phyloP scores from a whole-genome alignment of 306 rosid species.

The Quercus aquifolioides region DNA sequence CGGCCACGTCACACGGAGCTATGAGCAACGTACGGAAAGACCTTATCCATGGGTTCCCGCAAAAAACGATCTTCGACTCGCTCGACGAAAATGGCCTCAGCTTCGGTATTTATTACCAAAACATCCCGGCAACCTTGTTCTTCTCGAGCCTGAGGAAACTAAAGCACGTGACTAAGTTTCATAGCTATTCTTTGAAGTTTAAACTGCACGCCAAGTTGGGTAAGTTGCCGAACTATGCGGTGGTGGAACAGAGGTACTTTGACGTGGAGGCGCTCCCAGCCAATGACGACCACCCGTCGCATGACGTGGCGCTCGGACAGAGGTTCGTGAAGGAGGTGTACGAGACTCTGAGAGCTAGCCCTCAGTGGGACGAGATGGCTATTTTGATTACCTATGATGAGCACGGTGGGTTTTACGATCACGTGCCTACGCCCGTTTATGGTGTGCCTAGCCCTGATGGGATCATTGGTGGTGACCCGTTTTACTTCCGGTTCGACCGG shows the following conservation, averaged over 20 bases:
- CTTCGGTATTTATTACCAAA: conserved; percentile 82
- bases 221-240: conserved; percentile 81
- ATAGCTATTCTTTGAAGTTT: conserved; percentile 56
- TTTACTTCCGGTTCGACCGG: conserved; percentile 73
- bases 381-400: conserved; percentile 83
- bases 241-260: conserved; percentile 85
- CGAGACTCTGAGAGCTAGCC: conserved; percentile 74
- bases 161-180: conserved; percentile 49
- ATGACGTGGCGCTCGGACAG: conserved; percentile 86
- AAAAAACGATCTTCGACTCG: conserved; percentile 77
- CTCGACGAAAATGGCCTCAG: conserved; percentile 57
- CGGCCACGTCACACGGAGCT: conserved; percentile 94
- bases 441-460: conserved; percentile 94
- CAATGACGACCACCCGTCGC: conserved; percentile 96
- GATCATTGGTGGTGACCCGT: conserved; percentile 70
- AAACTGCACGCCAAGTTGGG: conserved; percentile 62
- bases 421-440: conserved; percentile 75
- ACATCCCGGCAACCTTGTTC: conserved; percentile 83
- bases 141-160: conserved; percentile 65
- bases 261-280: conserved; percentile 66
- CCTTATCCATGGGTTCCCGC: conserved; percentile 82
- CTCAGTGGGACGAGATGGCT: conserved; percentile 95
- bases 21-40: conserved; percentile 79
- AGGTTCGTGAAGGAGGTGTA: conserved; percentile 86
- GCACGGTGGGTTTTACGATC: conserved; percentile 95